Evolutionary conservation across 495 filamentous ascomycete species (phyloP).

Genomic region (Podospora pseudocomata): DNA sequence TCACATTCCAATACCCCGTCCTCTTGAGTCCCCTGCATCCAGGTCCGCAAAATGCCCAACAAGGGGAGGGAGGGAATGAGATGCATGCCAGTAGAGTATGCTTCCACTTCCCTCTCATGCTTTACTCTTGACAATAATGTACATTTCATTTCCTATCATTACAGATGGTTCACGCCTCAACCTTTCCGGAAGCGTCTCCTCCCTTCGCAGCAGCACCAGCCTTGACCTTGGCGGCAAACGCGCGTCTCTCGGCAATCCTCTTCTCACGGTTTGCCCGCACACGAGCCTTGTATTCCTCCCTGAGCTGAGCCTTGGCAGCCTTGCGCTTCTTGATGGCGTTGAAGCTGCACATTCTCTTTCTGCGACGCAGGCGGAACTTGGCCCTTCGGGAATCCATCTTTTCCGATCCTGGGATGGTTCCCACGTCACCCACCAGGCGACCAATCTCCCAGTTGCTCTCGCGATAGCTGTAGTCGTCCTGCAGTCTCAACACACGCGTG

Average conservation of each 20-base stretch:
- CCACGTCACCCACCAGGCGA: constrained; percentile 36
- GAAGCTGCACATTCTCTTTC: constrained; percentile 21
- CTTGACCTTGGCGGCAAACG: constrained; percentile 13
- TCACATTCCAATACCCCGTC: constrained; percentile 5
- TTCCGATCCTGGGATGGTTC: constrained; percentile 29
- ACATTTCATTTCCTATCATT: background rate
- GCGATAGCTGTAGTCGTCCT: constrained; percentile 73
- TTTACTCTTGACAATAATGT: background rate
- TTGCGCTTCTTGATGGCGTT: constrained; percentile 24
- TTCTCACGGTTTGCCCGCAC: constrained; percentile 22
- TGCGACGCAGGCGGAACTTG: constrained; percentile 30
- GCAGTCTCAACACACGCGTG: constrained; percentile 48
- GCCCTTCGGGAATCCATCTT: constrained; percentile 28
- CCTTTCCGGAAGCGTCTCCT: constrained; percentile 4
- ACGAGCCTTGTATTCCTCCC: constrained; percentile 21
- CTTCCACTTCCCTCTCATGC: background rate
- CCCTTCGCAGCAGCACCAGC: constrained; percentile 5
- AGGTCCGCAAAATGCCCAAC: constrained; percentile 10
- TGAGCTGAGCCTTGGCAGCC: constrained; percentile 25
- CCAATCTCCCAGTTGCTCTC: constrained; percentile 87
- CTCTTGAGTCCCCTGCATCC: background rate
- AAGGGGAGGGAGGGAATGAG: background rate
- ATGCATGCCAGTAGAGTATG: background rate
- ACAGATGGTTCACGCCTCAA: constrained; percentile 8
- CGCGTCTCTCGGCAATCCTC: constrained; percentile 13